Conservation (phyloP, 163 green algal genomes). For the Volvox carteri region DNA sequence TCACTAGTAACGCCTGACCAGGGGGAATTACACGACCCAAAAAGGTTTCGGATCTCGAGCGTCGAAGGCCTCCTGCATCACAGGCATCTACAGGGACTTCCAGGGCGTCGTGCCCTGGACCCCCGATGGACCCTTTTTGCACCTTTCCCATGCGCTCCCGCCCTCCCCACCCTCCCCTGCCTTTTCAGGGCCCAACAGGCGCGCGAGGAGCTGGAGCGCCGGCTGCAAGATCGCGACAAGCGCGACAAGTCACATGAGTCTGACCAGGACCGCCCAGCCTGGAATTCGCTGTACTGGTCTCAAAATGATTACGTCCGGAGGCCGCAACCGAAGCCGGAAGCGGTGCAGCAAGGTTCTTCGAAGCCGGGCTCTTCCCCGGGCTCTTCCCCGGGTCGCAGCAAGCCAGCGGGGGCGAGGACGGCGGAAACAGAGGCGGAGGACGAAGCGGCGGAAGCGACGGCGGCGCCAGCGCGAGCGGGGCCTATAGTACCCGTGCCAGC, state of each 20-base stretch:
- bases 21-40: no score
- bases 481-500: not conserved
- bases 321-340: not conserved
- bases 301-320: not conserved
- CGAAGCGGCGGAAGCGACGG: no score
- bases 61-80: no score
- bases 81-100: no score
- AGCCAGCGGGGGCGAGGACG: not conserved
- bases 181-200: slow-evolving; percentile 32
- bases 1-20: no score
- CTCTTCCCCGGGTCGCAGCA: not conserved
- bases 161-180: no score
- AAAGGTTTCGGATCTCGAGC: no score
- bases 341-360: not conserved
- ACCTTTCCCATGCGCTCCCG: no score
- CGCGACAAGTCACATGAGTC: not conserved
- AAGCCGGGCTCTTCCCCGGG: not conserved
- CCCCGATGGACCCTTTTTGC: no score
- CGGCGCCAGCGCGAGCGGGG: no score
- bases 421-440: not conserved
- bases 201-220: slow-evolving; percentile 19
- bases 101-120: no score
- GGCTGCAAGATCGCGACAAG: not conserved
- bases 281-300: slow-evolving; percentile 51
- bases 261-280: slow-evolving; percentile 14